Evolutionary conservation across 2,329 filamentous ascomycete genomes (phyloP).

Genomic region (Fusarium sp.): DNA sequence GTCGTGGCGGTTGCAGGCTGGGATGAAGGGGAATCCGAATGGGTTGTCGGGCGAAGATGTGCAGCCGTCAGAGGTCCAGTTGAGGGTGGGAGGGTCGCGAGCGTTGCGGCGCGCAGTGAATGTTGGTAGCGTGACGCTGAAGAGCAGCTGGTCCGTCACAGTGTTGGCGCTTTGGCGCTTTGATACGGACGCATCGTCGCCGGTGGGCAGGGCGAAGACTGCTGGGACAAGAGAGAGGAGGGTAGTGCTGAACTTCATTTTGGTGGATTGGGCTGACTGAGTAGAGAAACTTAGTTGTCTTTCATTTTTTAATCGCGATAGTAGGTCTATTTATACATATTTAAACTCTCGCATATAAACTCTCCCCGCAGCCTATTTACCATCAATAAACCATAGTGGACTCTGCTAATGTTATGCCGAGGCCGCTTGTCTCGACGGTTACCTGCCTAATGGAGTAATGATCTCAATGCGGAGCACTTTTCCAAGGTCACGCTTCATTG

Average conservation of each 20-base stretch:
- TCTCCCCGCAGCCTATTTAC: neutral
- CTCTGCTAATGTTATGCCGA: neutral
- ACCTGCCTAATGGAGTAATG: constrained; percentile 38
- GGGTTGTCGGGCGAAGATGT: constrained; percentile 59
- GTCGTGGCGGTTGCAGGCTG: constrained; percentile 66
- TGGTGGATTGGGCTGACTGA: neutral
- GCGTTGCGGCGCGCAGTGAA: constrained; percentile 59
- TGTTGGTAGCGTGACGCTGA: constrained; percentile 55
- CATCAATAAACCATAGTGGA: neutral
- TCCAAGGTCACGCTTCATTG: constrained; percentile 23
- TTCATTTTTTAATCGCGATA: no score
- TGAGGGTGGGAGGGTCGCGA: constrained; percentile 54
- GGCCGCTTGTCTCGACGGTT: neutral
- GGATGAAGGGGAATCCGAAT: constrained; percentile 58
- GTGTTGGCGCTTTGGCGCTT: constrained; percentile 44
- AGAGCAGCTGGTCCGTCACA: constrained; percentile 62
- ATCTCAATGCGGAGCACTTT: constrained; percentile 11
- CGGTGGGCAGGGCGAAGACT: constrained; percentile 43
- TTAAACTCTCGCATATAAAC: no score
- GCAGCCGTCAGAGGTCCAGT: constrained; percentile 60
- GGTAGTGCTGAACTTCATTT: constrained; percentile 51
- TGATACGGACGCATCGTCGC: constrained; percentile 16
- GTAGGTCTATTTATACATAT: constrained; percentile 28
- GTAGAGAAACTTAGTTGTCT: neutral
- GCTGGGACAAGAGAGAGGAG: constrained; percentile 44